phyloP scores from a whole-genome alignment of 1,139 yeast genomes.

The Nadsonia commutata region DNA sequence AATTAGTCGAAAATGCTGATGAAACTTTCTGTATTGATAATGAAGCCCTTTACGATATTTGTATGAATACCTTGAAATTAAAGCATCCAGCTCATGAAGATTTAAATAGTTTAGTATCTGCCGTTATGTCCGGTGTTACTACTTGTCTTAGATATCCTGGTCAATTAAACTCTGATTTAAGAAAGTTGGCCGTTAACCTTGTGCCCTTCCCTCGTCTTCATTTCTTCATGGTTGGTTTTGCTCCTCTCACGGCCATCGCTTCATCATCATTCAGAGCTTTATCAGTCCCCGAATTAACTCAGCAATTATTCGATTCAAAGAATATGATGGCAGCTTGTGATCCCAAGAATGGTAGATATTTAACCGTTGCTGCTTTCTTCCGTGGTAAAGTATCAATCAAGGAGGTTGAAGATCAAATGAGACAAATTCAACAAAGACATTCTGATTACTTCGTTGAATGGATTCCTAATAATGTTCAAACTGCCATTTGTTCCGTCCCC shows the following conservation, averaged over 20 bases:
- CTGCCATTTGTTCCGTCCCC: constrained; percentile 30
- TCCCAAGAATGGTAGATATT: constrained; percentile 29
- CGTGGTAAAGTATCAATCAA: constrained; percentile 31
- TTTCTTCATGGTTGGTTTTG: constrained; percentile 32
- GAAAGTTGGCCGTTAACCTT: constrained; percentile 32
- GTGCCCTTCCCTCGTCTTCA: constrained; percentile 34
- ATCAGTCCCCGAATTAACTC: constrained; percentile 31
- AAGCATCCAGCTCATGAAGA: constrained; percentile 28
- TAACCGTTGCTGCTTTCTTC: constrained; percentile 32
- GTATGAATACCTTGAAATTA: constrained; percentile 27
- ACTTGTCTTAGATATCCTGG: constrained; percentile 33
- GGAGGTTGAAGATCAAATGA: constrained; percentile 31
- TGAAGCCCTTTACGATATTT: constrained; percentile 32
- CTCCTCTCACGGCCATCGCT: constrained; percentile 27
- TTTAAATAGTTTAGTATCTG: constrained; percentile 28
- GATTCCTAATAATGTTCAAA: constrained; percentile 30
- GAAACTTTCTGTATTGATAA: constrained; percentile 33
- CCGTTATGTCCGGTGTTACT: constrained; percentile 33
- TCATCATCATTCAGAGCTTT: constrained; percentile 27
- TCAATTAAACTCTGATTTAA: constrained; percentile 31
- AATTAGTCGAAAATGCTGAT: constrained; percentile 30
- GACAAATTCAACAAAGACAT: constrained; percentile 24
- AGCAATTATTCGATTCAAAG: constrained; percentile 30
- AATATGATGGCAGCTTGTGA: constrained; percentile 33
- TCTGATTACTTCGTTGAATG: constrained; percentile 28